Percentiles rank a stretch among this genome's conserved stretches.
These are phyloP conservation scores for Rhizophora apiculata DNA, from an alignment of 345 rosid genomes.

Conservation along the genomic window DNA sequence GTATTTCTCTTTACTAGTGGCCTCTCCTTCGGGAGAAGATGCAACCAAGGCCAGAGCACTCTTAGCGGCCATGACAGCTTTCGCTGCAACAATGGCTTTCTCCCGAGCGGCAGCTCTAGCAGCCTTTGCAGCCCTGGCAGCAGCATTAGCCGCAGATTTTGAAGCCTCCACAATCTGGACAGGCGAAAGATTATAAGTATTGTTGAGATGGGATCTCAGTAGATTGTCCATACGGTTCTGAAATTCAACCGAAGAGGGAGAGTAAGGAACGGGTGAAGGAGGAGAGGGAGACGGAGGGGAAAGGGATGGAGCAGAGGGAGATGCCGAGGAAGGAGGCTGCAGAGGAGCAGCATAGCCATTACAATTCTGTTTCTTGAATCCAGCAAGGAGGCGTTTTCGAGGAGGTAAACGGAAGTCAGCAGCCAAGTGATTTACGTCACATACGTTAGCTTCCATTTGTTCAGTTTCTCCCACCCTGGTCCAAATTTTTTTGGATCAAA, in stretches of 20 bases:
- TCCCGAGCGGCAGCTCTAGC: constrained; percentile 80
- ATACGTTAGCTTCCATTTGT: constrained; percentile 63
- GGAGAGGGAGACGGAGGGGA: constrained; percentile 21
- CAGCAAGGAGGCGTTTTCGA: constrained; percentile 88
- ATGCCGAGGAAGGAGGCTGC: constrained; percentile 32
- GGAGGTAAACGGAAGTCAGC: constrained; percentile 89
- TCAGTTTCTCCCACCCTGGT: constrained; percentile 5
- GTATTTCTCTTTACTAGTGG: constrained; percentile 38
- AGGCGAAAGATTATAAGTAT: constrained; percentile 40
- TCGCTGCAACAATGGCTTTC: constrained; percentile 75
- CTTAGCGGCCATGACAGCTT: constrained; percentile 71
- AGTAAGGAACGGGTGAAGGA: background rate
- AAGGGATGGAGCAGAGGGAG: constrained; percentile 32
- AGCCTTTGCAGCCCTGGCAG: constrained; percentile 52
- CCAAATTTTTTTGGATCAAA: constrained; percentile 11
- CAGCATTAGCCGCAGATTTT: constrained; percentile 52
- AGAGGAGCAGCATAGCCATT: constrained; percentile 38
- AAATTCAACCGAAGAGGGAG: constrained; percentile 45
- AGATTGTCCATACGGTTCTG: constrained; percentile 49
- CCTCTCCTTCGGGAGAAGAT: constrained; percentile 57
- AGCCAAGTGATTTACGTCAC: constrained; percentile 66
- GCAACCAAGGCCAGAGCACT: constrained; percentile 69
- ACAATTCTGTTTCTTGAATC: constrained; percentile 75
- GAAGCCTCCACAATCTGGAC: constrained; percentile 67
- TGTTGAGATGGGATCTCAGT: constrained; percentile 38